Evolutionary conservation across 768 basidiomycete genomes (phyloP), one percentile per base, ranked within the genome.

Genomic region (Thelephora ganbajun): DNA sequence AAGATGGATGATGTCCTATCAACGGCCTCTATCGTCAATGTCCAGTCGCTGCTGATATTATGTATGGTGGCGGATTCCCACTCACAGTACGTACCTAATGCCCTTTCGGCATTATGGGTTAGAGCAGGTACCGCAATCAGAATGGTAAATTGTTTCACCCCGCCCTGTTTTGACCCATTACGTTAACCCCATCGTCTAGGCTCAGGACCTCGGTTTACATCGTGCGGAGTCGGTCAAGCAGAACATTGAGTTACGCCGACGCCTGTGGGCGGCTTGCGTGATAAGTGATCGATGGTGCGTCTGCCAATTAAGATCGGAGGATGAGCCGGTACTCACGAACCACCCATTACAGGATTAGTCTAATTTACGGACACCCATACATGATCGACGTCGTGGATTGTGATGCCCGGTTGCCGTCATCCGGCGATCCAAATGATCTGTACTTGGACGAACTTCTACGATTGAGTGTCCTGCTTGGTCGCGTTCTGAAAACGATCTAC

Each of bases 361-460:
- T 92, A 34, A 81, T 88, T 19, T 89, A 91, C 56, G 94, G 94
- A 0, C 87, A 91, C 54, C 94, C 94, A 2, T 85, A 81, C 61
- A 88, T 94, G 84, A 94, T 99, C 52, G 93, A 97, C 61, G 78
- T 98, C 2, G 80, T 85, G 54, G 96, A 99, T 62, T 99, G 96
- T 63, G 94, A 99, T 63, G 85, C 88, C 3, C 81, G 92, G 47
- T 69, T 96, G 33, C 93, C 93, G 1, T 89, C 89, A 7, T 88
- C 87, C 2, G 91, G 88, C 39, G 83, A 90, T 56, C 72, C 76
- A 12, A 72, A 74, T 48, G 79, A 83, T 59, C 62, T 85, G 50
- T 92, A 92, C 64, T 77, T 91, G 70, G 80, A 87, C 58, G 91
- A 96, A 62, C 80, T 98, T 51, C 82, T 94, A 48, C 83, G 92